phyloP scores from a whole-genome alignment of 768 basidiomycete genomes.

The Chiua virens region DNA sequence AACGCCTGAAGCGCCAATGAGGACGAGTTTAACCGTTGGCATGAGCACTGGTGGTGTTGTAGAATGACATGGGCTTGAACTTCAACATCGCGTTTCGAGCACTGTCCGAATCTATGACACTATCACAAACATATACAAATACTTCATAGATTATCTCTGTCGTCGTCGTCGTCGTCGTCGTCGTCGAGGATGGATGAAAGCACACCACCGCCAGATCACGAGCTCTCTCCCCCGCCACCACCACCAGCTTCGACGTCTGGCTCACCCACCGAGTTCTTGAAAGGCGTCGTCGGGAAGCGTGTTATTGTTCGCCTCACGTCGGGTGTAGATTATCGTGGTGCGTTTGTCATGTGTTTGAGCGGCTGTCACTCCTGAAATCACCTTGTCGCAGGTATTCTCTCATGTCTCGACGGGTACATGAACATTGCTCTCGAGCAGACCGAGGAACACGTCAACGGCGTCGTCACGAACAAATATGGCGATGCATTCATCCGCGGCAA shows the following conservation, averaged over 20 bases:
- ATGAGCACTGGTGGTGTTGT: conserved; percentile 33
- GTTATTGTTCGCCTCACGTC: conserved; percentile 91
- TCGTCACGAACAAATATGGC: conserved; percentile 86
- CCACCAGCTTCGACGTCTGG: conserved; percentile 56
- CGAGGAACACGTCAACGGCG: conserved; percentile 89
- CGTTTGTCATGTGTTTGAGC: conserved; percentile 15
- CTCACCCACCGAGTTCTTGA: conserved; percentile 90
- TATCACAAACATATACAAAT: conserved; percentile 20
- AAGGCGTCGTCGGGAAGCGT: conserved; percentile 94
- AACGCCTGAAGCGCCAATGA: conserved; percentile 82
- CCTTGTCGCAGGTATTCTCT: conserved; percentile 67
- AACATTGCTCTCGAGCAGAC: conserved; percentile 98
- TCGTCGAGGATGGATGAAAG: conserved; percentile 24
- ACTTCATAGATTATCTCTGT: background rate
- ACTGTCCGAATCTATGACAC: conserved; percentile 1
- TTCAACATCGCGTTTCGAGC: conserved; percentile 10
- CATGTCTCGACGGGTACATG: conserved; percentile 98
- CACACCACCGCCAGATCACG: conserved; percentile 39
- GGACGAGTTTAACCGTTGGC: conserved; percentile 78
- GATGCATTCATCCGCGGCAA: conserved; percentile 96
- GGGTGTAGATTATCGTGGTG: conserved; percentile 92
- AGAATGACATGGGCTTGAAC: conserved; percentile 17
- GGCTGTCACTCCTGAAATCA: background rate
- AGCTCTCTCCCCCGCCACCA: conserved; percentile 47
- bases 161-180: background rate